Evolutionary conservation across 495 filamentous ascomycete species (phyloP).

Genomic region (Neurospora sp.): DNA sequence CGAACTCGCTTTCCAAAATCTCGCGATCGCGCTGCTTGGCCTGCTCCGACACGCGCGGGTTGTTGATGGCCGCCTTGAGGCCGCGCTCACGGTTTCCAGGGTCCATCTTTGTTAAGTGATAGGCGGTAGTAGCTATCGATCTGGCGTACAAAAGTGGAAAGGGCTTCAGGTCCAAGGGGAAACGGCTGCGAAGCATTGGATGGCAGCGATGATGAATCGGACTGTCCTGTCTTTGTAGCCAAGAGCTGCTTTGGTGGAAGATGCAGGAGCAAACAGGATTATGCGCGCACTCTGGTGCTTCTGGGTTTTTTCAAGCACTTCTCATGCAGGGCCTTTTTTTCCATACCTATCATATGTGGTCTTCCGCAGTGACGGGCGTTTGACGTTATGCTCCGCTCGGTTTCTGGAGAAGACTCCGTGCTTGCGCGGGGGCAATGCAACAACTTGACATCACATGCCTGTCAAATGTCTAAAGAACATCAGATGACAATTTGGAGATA

Average conservation of each 20-base stretch:
- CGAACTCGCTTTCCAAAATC: slow-evolving; percentile 12
- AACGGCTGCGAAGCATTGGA: not conserved
- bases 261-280: not conserved
- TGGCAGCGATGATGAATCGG: not conserved
- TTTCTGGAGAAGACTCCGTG: not conserved
- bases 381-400: not conserved
- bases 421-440: not conserved
- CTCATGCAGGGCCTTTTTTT: not conserved
- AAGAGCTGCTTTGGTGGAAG: not conserved
- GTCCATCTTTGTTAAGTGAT: slow-evolving; percentile 10
- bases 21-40: slow-evolving; percentile 14
- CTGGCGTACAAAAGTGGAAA: not conserved
- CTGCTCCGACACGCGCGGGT: slow-evolving; percentile 17
- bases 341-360: not conserved
- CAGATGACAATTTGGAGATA: not conserved
- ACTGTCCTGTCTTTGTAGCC: not conserved
- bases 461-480: not conserved
- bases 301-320: not conserved
- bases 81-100: slow-evolving; percentile 20
- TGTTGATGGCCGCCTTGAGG: slow-evolving; percentile 20
- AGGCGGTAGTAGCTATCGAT: not conserved
- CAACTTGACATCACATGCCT: not conserved
- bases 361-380: not conserved
- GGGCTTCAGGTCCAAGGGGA: not conserved
- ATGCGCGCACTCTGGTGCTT: not conserved